phyloP scores from a whole-genome alignment of 148 eudicot species.

The Euryodendron excelsum region DNA sequence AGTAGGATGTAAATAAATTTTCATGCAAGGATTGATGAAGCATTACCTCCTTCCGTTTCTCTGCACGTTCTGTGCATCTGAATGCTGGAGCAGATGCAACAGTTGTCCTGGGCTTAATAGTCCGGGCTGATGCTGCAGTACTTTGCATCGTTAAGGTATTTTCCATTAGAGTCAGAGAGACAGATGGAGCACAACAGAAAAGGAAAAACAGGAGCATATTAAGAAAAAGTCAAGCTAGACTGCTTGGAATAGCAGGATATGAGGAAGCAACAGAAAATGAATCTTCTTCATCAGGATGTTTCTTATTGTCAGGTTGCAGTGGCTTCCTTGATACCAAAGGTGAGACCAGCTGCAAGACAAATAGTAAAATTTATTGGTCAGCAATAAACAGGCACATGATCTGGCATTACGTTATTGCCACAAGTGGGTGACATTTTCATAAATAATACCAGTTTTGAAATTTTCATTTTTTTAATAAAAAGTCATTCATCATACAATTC shows the following conservation, averaged over 20 bases:
- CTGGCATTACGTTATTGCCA: neutral
- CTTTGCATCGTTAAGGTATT: conserved; percentile 49
- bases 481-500: neutral
- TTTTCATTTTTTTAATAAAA: neutral
- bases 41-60: conserved; percentile 81
- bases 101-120: conserved; percentile 41
- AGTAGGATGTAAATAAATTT: neutral
- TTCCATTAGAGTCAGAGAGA: neutral
- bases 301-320: conserved; percentile 60
- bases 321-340: conserved; percentile 50
- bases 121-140: conserved; percentile 32
- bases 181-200: conserved; percentile 6
- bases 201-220: conserved; percentile 1
- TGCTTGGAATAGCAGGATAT: conserved; percentile 49
- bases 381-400: neutral
- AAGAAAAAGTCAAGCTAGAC: neutral
- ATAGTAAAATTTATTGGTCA: neutral
- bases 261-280: conserved; percentile 60
- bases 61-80: conserved; percentile 73
- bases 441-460: neutral
- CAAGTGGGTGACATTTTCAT: neutral
- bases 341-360: conserved; percentile 42
- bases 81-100: conserved; percentile 72
- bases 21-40: conserved; percentile 11
- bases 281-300: conserved; percentile 71